A percentile compares a stretch with the other conserved stretches of the same genome.
Evolutionary conservation across 805 yeast genomes (phyloP).

Genomic region (Blastobotrys americana): DNA sequence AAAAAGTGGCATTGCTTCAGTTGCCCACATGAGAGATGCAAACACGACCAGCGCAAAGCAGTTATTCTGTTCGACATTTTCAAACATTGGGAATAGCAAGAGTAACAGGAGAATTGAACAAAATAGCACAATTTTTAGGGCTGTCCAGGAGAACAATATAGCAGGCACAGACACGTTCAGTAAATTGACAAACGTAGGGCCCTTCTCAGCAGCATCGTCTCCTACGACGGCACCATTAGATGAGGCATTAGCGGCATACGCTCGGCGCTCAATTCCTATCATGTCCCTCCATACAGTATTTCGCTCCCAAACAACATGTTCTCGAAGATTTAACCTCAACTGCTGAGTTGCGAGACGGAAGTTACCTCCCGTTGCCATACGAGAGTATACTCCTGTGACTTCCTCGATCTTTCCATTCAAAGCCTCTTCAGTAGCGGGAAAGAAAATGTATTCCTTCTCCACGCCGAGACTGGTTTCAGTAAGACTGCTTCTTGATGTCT

Average conservation of each 20-base stretch:
- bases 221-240: conserved; percentile 2
- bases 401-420: conserved; percentile 51
- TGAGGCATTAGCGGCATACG: conserved; percentile 54
- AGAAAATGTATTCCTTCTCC: conserved; percentile 50
- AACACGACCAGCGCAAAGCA: conserved; percentile 79
- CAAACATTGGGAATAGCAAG: conserved; percentile 35
- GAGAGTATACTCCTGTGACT: conserved; percentile 49
- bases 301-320: conserved; percentile 95
- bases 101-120: conserved; percentile 42
- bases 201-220: not conserved
- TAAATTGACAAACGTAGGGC: too few species aligned
- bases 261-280: conserved; percentile 80
- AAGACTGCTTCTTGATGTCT: conserved; percentile 57
- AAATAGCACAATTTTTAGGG: conserved; percentile 43
- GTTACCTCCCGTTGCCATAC: conserved; percentile 37
- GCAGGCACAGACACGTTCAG: conserved; percentile 29
- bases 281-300: conserved; percentile 97
- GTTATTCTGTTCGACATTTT: conserved; percentile 60
- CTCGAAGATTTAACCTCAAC: conserved; percentile 57
- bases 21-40: conserved; percentile 89
- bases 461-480: conserved; percentile 36
- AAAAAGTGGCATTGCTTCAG: conserved; percentile 87
- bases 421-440: conserved; percentile 37
- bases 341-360: conserved; percentile 41
- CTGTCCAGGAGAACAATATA: conserved; percentile 33